Percentiles rank a stretch among this genome's conserved stretches.
These are phyloP conservation scores for Zygnema circumcarinatum DNA, from an alignment of 139 green algal genomes.

Conservation along the genomic window DNA sequence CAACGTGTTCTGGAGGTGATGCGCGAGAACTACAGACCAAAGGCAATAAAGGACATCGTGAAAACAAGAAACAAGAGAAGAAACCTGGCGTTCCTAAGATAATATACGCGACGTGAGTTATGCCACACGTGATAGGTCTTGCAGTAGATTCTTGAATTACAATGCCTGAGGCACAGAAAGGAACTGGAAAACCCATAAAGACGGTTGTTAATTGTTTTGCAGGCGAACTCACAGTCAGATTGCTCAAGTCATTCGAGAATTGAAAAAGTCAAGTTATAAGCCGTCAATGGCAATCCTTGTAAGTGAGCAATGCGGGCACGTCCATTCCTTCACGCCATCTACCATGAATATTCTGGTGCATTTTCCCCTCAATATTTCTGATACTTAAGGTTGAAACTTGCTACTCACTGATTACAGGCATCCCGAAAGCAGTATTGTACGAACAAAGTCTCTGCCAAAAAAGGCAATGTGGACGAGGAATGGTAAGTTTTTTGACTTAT, in stretches of 20 bases:
- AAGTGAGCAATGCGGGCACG: too few relatives aligned
- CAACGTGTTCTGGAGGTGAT: too few relatives aligned
- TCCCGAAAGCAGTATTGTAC: conserved; percentile 86
- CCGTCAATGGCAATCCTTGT: conserved; percentile 88
- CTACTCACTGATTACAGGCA: conserved; percentile 18
- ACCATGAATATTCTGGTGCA: too few relatives aligned
- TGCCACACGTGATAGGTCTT: too few relatives aligned
- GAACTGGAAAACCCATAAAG: too few relatives aligned
- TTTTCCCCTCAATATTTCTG: too few relatives aligned
- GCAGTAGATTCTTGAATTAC: neutral
- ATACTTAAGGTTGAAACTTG: too few relatives aligned
- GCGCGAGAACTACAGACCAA: too few relatives aligned
- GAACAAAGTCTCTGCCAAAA: conserved; percentile 70
- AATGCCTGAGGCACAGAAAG: too few relatives aligned
- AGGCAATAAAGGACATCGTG: neutral
- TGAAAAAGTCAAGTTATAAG: conserved; percentile 81
- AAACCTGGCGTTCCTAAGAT: neutral
- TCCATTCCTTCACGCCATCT: too few relatives aligned
- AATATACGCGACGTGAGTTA: neutral
- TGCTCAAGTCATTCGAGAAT: conserved; percentile 90
- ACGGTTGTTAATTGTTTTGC: too few relatives aligned
- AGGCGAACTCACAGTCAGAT: conserved; percentile 94
- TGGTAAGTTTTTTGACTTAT: conserved; percentile 49
- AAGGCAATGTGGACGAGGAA: conserved; percentile 27
- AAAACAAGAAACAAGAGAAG: neutral